Evolutionary conservation across 2,329 filamentous ascomycete genomes (phyloP).

Genomic region (Juglanconis juglandina): DNA sequence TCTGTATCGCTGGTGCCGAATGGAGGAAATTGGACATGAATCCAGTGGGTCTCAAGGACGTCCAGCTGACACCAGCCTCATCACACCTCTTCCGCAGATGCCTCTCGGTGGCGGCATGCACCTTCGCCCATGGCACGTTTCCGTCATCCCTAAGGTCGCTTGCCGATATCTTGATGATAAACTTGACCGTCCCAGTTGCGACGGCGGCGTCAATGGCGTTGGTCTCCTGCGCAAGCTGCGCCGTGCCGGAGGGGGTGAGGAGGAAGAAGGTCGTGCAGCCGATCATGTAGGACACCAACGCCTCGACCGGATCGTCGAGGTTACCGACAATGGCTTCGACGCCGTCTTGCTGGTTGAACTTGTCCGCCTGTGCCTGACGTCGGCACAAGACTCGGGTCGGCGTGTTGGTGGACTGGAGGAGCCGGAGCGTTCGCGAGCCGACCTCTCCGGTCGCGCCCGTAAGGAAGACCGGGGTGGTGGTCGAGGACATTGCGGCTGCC

Average conservation of each 20-base stretch:
- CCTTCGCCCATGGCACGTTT: conserved; percentile 5
- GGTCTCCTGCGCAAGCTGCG: conserved; percentile 1
- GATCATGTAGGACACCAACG: neutral
- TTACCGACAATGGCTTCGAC: conserved; percentile 6
- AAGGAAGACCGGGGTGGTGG: neutral
- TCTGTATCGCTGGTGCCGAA: neutral
- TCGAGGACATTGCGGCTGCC: neutral
- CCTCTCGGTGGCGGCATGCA: neutral
- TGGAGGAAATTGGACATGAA: conserved; percentile 4
- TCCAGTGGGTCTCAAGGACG: neutral
- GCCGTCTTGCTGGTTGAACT: neutral
- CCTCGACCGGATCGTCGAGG: neutral
- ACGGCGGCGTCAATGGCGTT: conserved; percentile 2
- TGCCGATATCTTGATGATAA: conserved; percentile 8
- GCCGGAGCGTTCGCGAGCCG: neutral
- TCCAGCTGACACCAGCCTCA: neutral
- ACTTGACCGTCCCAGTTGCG: neutral
- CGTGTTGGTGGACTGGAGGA: neutral
- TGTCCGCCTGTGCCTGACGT: conserved; percentile 2
- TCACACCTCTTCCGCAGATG: conserved; percentile 1
- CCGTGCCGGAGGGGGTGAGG: neutral
- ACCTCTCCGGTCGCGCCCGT: conserved; percentile 8
- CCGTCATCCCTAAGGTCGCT: neutral
- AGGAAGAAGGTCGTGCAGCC: conserved; percentile 10
- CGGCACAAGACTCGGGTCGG: conserved; percentile 1